Conservation (phyloP, 306 rosid species). For the Dalbergia oliveri region DNA sequence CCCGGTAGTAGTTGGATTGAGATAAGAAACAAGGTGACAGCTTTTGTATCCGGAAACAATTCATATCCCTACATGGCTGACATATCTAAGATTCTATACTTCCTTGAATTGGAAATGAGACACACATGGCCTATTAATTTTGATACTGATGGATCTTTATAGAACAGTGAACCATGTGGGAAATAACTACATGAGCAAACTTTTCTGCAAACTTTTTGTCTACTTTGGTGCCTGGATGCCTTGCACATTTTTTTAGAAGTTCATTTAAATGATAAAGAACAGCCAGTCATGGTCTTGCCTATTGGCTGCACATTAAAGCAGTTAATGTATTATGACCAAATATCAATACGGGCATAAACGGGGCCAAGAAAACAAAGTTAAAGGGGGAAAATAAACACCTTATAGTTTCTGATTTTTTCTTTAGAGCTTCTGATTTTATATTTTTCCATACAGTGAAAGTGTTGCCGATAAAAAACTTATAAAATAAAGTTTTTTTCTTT, state of each 20-base stretch:
- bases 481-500: too few relatives aligned
- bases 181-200: constrained; percentile 13
- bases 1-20: constrained; percentile 94
- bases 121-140: constrained; percentile 51
- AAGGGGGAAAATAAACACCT: too few relatives aligned
- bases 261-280: background rate
- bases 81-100: constrained; percentile 45
- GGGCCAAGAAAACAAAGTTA: too few relatives aligned
- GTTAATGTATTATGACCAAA: background rate
- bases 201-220: too few relatives aligned
- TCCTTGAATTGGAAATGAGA: constrained; percentile 73
- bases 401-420: too few relatives aligned
- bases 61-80: constrained; percentile 53
- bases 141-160: constrained; percentile 44
- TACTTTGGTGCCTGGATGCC: constrained; percentile 7
- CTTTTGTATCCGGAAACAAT: constrained; percentile 77
- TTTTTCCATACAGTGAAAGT: too few relatives aligned
- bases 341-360: too few relatives aligned
- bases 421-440: too few relatives aligned
- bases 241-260: background rate
- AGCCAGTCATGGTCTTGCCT: background rate
- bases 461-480: too few relatives aligned
- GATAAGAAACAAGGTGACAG: constrained; percentile 62
- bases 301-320: background rate
- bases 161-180: constrained; percentile 8